Evolutionary conservation across 169 alveolate genomes (phyloP), one percentile per base, ranked within the genome.

Genomic region (Theileria parva): DNA sequence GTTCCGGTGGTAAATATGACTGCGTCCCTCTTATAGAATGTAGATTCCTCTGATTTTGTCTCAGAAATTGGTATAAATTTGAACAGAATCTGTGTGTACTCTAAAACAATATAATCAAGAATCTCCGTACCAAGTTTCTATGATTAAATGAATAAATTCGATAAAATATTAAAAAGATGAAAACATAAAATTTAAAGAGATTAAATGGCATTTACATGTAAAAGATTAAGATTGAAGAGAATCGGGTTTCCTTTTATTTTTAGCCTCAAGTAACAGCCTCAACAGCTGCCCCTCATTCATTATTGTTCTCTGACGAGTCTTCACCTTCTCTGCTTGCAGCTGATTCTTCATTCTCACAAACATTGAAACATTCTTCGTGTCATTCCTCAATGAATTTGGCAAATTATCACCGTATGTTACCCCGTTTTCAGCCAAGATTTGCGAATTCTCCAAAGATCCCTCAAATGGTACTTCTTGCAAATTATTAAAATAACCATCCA

Each of bases 231-330:
- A 17, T 23, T 19, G 44, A n/a, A 44, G 64, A 25, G 50, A 68
- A 30, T 68, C 39, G 60, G 77, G 77, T 23, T 28, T 57, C 37
- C 78, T 55, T n/a, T 81, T 70, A 44, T 72, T 80, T 57, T 80
- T 80, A 17, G 88, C 88, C 57, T 80, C 88, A 60, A 80, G 65
- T 7, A 80, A 55, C 44, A 80, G 88, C 74, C 77, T 80, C 73
- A 80, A 64, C 74, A 80, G 65, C 53, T 80, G 88, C 15, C 77
- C 88, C 66, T 80, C 88, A 77, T 80, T 81, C 78, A 80, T 61
- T 11, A 80, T 67, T 53, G 88, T 37, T 32, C 75, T 81, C 66
- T 80, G 84, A 21, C 53, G 74, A 5, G 81, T 74, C 59, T 74
- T 80, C 12, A 77, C 48, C 67, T 68, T 80, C 28, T 80, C 88